A percentile compares a stretch with the other conserved stretches of the same genome.
Evolutionary conservation across 331 rosid genomes (phyloP).

Genomic region (Malus hybrid): DNA sequence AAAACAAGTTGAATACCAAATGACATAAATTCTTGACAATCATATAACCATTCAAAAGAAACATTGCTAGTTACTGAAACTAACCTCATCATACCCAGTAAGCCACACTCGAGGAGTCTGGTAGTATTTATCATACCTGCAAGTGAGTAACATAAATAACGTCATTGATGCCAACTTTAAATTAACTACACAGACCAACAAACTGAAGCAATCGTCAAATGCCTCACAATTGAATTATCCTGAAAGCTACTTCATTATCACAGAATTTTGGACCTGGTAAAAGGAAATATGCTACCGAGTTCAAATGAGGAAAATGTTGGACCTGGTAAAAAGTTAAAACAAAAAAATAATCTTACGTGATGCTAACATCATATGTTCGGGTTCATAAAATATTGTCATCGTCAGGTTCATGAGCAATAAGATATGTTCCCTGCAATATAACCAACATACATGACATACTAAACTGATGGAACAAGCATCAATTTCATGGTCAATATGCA

Average conservation of each 20-base stretch:
- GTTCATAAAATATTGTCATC: constrained; percentile 85
- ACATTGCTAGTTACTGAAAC: constrained; percentile 6
- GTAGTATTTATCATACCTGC: constrained; percentile 90
- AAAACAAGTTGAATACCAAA: not conserved
- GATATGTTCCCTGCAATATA: constrained; percentile 53
- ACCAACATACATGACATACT: not conserved
- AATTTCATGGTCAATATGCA: not conserved
- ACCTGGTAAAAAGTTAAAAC: not conserved
- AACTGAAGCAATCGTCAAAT: not conserved
- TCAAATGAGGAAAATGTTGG: not conserved
- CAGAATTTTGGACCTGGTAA: not conserved
- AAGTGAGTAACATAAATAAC: not conserved
- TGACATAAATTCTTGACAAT: not conserved
- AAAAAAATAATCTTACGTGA: constrained; percentile 54
- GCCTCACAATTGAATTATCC: not conserved
- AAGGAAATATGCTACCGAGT: not conserved
- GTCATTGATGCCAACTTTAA: not conserved
- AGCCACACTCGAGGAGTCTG: constrained; percentile 99
- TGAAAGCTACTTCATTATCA: not conserved
- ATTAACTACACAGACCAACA: not conserved
- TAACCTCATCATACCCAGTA: constrained; percentile 93
- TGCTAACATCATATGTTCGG: constrained; percentile 85
- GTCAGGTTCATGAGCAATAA: constrained; percentile 81
- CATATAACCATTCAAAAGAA: not conserved
- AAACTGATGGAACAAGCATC: not conserved